phyloP scores from a whole-genome alignment of 2,329 filamentous ascomycete genomes.

The Fusarium duplospermum region DNA sequence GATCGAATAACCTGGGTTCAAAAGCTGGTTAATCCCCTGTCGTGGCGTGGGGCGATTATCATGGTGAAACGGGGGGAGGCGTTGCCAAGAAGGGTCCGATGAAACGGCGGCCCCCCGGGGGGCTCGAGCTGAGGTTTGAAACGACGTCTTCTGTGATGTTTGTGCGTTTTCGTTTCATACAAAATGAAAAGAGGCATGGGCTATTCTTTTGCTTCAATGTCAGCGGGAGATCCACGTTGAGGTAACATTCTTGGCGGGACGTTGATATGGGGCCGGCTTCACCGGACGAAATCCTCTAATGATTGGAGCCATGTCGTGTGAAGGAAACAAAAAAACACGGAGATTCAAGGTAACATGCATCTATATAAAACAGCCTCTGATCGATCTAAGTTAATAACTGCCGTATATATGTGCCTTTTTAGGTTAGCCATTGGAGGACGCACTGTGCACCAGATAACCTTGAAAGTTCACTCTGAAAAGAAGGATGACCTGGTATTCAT shows the following conservation, averaged over 20 bases:
- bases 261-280: not conserved
- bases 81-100: constrained; percentile 6
- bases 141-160: constrained; percentile 7
- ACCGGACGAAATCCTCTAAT: not conserved
- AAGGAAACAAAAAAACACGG: constrained; percentile 1
- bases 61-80: constrained; percentile 29
- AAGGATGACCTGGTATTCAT: constrained; percentile 2
- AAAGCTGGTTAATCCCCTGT: not conserved
- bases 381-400: not conserved
- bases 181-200: not conserved
- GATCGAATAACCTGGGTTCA: constrained; percentile 10
- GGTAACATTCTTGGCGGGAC: constrained; percentile 6
- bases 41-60: not conserved
- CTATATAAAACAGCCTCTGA: not conserved
- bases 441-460: not conserved
- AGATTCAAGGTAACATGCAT: not conserved
- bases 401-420: not conserved
- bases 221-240: constrained; percentile 11
- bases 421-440: not conserved
- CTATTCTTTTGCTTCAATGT: constrained; percentile 7
- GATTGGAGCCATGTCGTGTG: not conserved
- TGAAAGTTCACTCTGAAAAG: not conserved
- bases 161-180: constrained; percentile 11
- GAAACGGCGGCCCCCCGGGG: constrained; percentile 19
- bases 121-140: constrained; percentile 14